Conservation (phyloP, 2,329 filamentous ascomycete species). For the Trichoderma afroharzianum region DNA sequence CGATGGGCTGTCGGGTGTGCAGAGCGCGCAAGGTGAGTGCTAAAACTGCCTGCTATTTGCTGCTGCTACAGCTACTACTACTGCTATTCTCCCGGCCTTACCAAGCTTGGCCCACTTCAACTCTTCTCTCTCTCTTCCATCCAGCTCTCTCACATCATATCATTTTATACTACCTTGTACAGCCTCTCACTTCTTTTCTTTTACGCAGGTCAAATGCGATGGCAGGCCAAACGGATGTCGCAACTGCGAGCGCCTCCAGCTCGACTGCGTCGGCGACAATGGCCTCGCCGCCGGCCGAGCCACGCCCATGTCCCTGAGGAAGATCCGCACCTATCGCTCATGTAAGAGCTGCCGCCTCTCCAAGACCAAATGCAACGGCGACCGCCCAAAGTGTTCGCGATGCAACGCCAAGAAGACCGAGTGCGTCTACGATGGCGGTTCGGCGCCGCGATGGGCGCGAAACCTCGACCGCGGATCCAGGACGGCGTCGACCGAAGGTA, state of each 20-base stretch:
- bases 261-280: slow-evolving; percentile 38
- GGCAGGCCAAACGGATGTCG: slow-evolving; percentile 40
- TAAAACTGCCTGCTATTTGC: background rate
- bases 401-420: slow-evolving; percentile 34
- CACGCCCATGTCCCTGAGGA: slow-evolving; percentile 32
- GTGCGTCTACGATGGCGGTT: slow-evolving; percentile 38
- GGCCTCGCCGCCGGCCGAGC: slow-evolving; percentile 27
- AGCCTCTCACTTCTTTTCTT: background rate
- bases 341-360: slow-evolving; percentile 39
- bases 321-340: slow-evolving; percentile 40
- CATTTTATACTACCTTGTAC: background rate
- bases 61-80: background rate
- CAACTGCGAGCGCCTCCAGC: slow-evolving; percentile 41
- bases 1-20: slow-evolving; percentile 40
- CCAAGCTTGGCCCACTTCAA: background rate
- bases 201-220: slow-evolving; percentile 39
- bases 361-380: slow-evolving; percentile 42
- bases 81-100: background rate
- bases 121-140: background rate
- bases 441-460: slow-evolving; percentile 37
- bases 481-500: slow-evolving; percentile 9
- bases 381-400: slow-evolving; percentile 37
- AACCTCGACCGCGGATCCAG: slow-evolving; percentile 27
- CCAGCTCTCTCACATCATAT: background rate
- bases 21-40: slow-evolving; percentile 38